phyloP scores from a whole-genome alignment of 2,329 filamentous ascomycete genomes.

The Fusarium sublunatum region DNA sequence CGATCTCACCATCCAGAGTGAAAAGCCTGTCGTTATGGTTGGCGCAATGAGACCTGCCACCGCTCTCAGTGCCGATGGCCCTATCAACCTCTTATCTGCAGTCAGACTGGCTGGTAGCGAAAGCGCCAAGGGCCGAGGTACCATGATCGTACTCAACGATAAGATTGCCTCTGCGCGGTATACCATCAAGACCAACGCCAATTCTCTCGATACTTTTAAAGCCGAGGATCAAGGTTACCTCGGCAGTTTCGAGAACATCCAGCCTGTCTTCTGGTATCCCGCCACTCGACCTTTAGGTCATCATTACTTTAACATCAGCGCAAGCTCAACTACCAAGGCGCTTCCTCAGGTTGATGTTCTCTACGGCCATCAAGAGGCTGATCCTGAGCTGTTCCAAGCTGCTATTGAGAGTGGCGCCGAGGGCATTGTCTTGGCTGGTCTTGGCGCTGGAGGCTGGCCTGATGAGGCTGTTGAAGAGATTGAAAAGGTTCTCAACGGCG shows the following conservation, averaged over 20 bases:
- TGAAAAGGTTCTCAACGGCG: slow-evolving; percentile 56
- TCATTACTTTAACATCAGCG: slow-evolving; percentile 55
- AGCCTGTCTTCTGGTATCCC: slow-evolving; percentile 69
- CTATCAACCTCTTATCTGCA: slow-evolving; percentile 69
- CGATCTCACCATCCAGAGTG: slow-evolving; percentile 64
- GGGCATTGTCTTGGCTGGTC: slow-evolving; percentile 66
- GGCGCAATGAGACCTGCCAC: slow-evolving; percentile 73
- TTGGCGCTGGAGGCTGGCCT: slow-evolving; percentile 64
- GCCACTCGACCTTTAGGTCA: slow-evolving; percentile 60
- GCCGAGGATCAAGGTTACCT: slow-evolving; percentile 66
- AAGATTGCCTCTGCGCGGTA: slow-evolving; percentile 67
- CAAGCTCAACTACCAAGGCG: slow-evolving; percentile 35
- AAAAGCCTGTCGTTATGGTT: slow-evolving; percentile 69
- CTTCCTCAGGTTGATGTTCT: slow-evolving; percentile 68
- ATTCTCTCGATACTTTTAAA: slow-evolving; percentile 70
- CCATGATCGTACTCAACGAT: slow-evolving; percentile 71
- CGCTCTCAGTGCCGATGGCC: slow-evolving; percentile 70
- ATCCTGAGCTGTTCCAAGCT: slow-evolving; percentile 57
- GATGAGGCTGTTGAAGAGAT: slow-evolving; percentile 52
- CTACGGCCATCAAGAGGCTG: slow-evolving; percentile 64
- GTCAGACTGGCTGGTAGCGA: slow-evolving; percentile 64
- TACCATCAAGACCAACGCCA: slow-evolving; percentile 70
- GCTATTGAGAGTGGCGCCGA: slow-evolving; percentile 61
- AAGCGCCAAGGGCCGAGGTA: slow-evolving; percentile 60
- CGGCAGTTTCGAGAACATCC: slow-evolving; percentile 66